Conservation (phyloP, 768 basidiomycete genomes). For the Mycena epipterygia region DNA sequence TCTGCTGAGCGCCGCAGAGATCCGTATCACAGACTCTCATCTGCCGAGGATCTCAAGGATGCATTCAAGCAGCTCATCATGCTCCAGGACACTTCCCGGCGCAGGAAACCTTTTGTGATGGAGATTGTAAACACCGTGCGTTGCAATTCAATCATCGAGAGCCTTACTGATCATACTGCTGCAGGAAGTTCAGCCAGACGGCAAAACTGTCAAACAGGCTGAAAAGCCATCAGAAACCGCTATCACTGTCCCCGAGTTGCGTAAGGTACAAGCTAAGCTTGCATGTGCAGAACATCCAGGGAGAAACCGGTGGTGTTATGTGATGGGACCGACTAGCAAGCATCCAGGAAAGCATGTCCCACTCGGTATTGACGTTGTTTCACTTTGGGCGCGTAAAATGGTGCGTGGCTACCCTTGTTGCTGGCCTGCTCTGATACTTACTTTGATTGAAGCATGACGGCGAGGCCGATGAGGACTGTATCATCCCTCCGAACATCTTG, state of each 20-base stretch:
- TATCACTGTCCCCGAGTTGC: conserved; percentile 3
- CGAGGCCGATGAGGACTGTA: background rate
- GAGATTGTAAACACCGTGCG: conserved; percentile 8
- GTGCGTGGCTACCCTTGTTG: background rate
- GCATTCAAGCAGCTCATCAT: background rate
- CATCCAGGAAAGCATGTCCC: conserved; percentile 1
- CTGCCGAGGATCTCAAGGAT: background rate
- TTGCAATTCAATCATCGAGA: background rate
- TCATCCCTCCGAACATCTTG: background rate
- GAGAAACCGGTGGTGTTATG: conserved; percentile 19
- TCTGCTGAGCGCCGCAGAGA: background rate
- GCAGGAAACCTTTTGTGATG: background rate
- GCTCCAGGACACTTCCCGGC: background rate
- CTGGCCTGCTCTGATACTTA: background rate
- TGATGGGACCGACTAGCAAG: background rate
- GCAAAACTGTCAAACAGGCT: conserved; percentile 7
- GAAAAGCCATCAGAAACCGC: conserved; percentile 13
- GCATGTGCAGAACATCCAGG: conserved; percentile 12
- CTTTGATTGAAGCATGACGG: background rate
- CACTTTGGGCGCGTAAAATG: conserved; percentile 14
- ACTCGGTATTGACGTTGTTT: background rate
- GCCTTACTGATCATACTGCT: background rate
- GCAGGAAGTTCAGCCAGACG: conserved; percentile 15
- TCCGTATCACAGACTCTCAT: background rate
- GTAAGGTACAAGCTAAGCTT: conserved; percentile 3